Conservation (phyloP, 148 eudicot species). For the Fallopia convolvulus region DNA sequence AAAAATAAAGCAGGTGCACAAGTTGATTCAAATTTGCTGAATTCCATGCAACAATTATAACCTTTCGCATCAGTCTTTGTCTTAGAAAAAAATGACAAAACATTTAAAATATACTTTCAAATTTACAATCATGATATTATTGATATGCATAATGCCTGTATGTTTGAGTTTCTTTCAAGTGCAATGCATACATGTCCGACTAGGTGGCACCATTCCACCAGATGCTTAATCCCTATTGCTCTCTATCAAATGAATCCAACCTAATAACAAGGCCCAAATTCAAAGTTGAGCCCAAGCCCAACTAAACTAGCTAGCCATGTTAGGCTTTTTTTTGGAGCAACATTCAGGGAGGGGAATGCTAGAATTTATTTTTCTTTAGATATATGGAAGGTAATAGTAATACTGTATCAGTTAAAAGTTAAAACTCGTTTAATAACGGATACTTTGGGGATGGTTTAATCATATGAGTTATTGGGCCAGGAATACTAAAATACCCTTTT, state of each 20-base stretch:
- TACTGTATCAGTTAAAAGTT: background rate
- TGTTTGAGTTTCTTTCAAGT: background rate
- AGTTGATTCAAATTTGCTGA: conserved; percentile 6
- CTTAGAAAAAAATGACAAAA: conserved; percentile 3
- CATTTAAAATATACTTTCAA: background rate
- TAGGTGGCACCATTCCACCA: too few relatives aligned
- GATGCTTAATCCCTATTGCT: background rate
- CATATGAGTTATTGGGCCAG: background rate
- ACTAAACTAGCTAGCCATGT: background rate
- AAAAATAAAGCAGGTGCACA: background rate
- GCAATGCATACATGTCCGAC: background rate
- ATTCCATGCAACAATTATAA: conserved; percentile 8
- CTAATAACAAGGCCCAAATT: background rate
- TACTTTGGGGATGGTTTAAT: too few relatives aligned
- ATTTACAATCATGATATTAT: background rate
- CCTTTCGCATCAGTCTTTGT: conserved; percentile 10
- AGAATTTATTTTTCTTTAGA: too few relatives aligned
- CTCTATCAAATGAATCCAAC: background rate
- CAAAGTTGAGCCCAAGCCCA: background rate
- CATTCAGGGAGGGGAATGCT: too few relatives aligned
- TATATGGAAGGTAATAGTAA: too few relatives aligned
- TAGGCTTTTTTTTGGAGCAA: background rate
- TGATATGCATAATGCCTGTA: background rate
- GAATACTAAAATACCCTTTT: background rate
- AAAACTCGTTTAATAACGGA: too few relatives aligned